Evolutionary conservation across 2,329 filamentous ascomycete species (phyloP).

Genomic region (Clarireedia paspali): DNA sequence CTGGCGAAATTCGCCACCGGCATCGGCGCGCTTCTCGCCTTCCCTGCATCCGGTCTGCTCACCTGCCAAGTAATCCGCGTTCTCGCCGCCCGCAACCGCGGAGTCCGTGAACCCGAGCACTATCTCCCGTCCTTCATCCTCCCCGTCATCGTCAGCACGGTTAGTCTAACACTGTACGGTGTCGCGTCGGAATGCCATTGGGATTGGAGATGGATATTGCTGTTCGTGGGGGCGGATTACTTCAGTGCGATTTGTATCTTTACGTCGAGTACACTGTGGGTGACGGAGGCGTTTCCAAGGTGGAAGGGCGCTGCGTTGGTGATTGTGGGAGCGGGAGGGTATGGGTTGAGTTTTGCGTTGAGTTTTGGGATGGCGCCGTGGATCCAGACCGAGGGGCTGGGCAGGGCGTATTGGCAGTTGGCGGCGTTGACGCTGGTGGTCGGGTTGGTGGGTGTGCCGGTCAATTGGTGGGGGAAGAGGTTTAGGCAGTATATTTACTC

Average conservation of each 20-base stretch:
- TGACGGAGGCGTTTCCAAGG: slow-evolving; percentile 17
- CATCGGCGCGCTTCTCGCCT: slow-evolving; percentile 7
- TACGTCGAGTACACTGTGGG: slow-evolving; percentile 14
- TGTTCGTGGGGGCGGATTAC: slow-evolving; percentile 11
- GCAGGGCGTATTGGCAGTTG: slow-evolving; percentile 10
- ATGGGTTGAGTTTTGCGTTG: slow-evolving; percentile 14
- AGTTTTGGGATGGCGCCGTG: slow-evolving; percentile 13
- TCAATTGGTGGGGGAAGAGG: slow-evolving; percentile 13
- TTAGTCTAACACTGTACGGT: slow-evolving; percentile 11
- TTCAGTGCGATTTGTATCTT: slow-evolving; percentile 10
- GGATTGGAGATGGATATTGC: slow-evolving; percentile 5
- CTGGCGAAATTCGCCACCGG: slow-evolving; percentile 8
- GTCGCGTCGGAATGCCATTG: slow-evolving; percentile 5
- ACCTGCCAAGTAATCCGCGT: not conserved
- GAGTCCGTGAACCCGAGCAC: slow-evolving; percentile 16
- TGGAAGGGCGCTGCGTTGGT: slow-evolving; percentile 14
- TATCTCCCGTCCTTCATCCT: slow-evolving; percentile 16
- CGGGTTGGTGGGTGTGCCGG: slow-evolving; percentile 12
- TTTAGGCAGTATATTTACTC: slow-evolving; percentile 1
- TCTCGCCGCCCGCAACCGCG: slow-evolving; percentile 11
- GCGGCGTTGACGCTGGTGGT: slow-evolving; percentile 8
- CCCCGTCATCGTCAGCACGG: slow-evolving; percentile 10
- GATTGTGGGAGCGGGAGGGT: slow-evolving; percentile 12
- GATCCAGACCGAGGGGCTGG: slow-evolving; percentile 10
- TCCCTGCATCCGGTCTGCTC: slow-evolving; percentile 8